Evolutionary conservation across 306 rosid species (phyloP).

Genomic region (Canavalia ensiformis): DNA sequence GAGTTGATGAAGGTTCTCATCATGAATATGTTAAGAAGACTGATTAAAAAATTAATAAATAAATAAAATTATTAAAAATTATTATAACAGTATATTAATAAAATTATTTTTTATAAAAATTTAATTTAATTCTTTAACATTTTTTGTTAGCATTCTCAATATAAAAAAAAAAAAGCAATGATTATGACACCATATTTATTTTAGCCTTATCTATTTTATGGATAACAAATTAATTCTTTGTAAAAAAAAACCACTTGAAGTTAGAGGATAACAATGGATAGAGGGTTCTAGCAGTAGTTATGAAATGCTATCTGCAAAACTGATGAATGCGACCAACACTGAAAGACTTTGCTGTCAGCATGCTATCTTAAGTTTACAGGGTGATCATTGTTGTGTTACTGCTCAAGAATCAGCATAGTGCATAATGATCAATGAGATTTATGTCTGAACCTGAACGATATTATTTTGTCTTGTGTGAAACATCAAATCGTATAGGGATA

Average conservation of each 20-base stretch:
- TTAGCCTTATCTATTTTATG: too few species aligned
- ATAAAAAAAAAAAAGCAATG: too few species aligned
- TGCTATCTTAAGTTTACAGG: constrained; percentile 1
- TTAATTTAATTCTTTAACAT: too few species aligned
- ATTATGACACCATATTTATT: too few species aligned
- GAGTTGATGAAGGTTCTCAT: too few species aligned
- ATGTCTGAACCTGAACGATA: constrained; percentile 21
- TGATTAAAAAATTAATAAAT: too few species aligned
- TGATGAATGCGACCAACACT: neutral
- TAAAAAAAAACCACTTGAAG: neutral
- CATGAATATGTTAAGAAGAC: too few species aligned
- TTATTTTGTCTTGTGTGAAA: constrained; percentile 26
- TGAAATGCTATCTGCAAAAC: neutral
- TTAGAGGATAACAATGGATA: neutral
- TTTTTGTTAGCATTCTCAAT: too few species aligned
- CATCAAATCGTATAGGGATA: constrained; percentile 51
- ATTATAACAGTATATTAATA: too few species aligned
- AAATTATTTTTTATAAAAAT: too few species aligned
- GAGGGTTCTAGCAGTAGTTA: constrained; percentile 30
- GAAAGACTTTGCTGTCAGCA: neutral
- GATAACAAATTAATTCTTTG: too few species aligned
- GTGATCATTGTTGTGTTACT: constrained; percentile 39
- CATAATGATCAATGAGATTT: constrained; percentile 39
- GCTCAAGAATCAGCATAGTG: constrained; percentile 33
- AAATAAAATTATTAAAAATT: too few species aligned